A percentile compares a stretch with the other conserved stretches of the same genome.
Conservation (phyloP, 495 filamentous ascomycete genomes). For the Podospora didyma region DNA sequence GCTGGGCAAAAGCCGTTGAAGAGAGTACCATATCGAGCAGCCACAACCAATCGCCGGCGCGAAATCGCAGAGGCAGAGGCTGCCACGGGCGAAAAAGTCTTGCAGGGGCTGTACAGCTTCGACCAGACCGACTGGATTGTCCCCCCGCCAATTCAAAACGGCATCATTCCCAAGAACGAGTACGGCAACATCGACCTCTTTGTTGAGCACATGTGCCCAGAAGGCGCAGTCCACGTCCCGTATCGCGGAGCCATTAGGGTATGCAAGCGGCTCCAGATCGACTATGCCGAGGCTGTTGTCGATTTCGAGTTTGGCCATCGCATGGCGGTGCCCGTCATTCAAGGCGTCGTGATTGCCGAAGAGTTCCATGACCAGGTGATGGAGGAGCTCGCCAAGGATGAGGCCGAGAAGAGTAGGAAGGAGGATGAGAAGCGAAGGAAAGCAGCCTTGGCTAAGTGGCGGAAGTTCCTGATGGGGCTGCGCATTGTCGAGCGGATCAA, state of each 20-base stretch:
- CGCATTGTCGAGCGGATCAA: conserved; percentile 75
- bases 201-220: conserved; percentile 86
- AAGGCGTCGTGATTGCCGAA: conserved; percentile 82
- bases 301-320: conserved; percentile 95
- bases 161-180: conserved; percentile 86
- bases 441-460: conserved; percentile 71
- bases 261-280: conserved; percentile 78
- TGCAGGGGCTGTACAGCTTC: conserved; percentile 78
- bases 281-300: conserved; percentile 91
- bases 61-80: conserved; percentile 82
- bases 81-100: conserved; percentile 71
- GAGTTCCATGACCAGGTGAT: conserved; percentile 71
- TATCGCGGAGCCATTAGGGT: conserved; percentile 70
- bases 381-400: conserved; percentile 79
- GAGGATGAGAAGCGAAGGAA: conserved; percentile 81
- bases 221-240: conserved; percentile 79
- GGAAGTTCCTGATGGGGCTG: conserved; percentile 80
- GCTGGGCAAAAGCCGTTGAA: conserved; percentile 74
- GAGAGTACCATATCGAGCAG: conserved; percentile 81
- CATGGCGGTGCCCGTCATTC: conserved; percentile 86
- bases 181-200: conserved; percentile 98
- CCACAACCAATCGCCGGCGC: conserved; percentile 81
- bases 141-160: conserved; percentile 75
- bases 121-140: conserved; percentile 95
- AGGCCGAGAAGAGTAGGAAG: conserved; percentile 70